These are phyloP conservation scores for Apiospora pterosperma DNA, from an alignment of 2,329 filamentous ascomycete genomes.

Conservation along the genomic window DNA sequence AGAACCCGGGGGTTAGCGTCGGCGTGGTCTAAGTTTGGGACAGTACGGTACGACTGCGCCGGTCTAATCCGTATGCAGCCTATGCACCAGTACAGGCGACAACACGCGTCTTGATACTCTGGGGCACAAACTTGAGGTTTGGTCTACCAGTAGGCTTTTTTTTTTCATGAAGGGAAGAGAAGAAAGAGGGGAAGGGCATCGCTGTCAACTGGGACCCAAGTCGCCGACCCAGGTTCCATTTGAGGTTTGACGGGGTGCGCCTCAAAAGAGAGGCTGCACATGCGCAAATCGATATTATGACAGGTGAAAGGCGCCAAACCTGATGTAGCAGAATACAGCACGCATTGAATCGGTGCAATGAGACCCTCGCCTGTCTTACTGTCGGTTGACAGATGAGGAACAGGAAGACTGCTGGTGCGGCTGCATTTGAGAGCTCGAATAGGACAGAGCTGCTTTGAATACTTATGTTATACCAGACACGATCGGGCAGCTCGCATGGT, in stretches of 20 bases:
- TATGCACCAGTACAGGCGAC: neutral
- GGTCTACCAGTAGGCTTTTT: neutral
- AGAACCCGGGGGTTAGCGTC: neutral
- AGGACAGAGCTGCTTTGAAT: too few relatives aligned
- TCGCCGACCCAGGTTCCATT: neutral
- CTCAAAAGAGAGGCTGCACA: neutral
- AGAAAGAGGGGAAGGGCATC: neutral
- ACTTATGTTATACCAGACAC: too few relatives aligned
- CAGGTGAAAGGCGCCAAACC: neutral
- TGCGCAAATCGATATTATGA: too few relatives aligned
- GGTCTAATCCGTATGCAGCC: neutral
- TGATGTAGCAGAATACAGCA: too few relatives aligned
- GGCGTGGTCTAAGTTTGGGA: neutral
- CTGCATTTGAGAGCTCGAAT: too few relatives aligned
- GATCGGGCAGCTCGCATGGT: too few relatives aligned
- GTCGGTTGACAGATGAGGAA: too few relatives aligned
- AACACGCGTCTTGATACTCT: neutral
- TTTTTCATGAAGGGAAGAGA: too few relatives aligned
- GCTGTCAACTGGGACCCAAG: neutral
- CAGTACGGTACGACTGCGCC: neutral
- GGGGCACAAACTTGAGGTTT: too few relatives aligned
- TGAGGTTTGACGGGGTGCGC: neutral
- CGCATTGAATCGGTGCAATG: neutral
- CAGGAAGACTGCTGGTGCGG: too few relatives aligned
- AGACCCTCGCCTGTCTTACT: neutral